Conservation (phyloP, 176 grass and related monocot genomes). For the Metroxylon sagu region DNA sequence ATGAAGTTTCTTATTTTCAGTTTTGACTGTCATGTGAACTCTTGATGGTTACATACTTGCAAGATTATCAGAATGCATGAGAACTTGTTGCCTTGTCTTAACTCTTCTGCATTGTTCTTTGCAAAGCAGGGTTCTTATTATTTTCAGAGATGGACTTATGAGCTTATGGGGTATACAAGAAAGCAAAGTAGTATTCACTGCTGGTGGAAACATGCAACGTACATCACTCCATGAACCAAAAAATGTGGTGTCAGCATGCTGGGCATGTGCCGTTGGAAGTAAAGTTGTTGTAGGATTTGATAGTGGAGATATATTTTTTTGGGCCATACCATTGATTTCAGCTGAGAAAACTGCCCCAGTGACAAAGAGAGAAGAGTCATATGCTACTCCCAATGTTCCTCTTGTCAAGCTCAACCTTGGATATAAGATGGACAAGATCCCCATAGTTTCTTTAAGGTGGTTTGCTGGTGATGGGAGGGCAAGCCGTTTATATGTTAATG, state of each 20-base stretch:
- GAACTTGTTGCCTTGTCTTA: too few species aligned
- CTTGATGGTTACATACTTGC: too few species aligned
- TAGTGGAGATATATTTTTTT: conserved; percentile 78
- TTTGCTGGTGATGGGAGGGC: conserved; percentile 42
- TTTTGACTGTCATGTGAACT: too few species aligned
- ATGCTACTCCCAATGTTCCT: conserved; percentile 45
- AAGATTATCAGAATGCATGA: too few species aligned
- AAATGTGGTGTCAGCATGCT: conserved; percentile 57
- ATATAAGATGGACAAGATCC: conserved; percentile 83
- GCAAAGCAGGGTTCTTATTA: conserved; percentile 66
- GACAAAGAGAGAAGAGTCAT: conserved; percentile 14
- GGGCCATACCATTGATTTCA: conserved; percentile 47
- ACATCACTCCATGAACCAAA: conserved; percentile 54
- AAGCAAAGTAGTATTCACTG: conserved; percentile 54
- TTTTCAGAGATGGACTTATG: conserved; percentile 82
- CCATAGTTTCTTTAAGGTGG: conserved; percentile 65
- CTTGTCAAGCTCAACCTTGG: conserved; percentile 89
- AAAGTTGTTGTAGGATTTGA: conserved; percentile 76
- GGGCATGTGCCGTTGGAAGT: conserved; percentile 71
- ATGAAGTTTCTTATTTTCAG: too few species aligned
- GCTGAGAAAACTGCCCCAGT: conserved; percentile 29
- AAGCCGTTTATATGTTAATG: conserved; percentile 75
- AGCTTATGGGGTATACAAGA: conserved; percentile 77
- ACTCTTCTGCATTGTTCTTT: conserved; percentile 13
- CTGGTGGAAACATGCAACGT: conserved; percentile 52